Percentiles rank a stretch among this genome's conserved stretches.
phyloP scores from a whole-genome alignment of 1,284 basidiomycete genomes.

The Coriolopsis trogii region DNA sequence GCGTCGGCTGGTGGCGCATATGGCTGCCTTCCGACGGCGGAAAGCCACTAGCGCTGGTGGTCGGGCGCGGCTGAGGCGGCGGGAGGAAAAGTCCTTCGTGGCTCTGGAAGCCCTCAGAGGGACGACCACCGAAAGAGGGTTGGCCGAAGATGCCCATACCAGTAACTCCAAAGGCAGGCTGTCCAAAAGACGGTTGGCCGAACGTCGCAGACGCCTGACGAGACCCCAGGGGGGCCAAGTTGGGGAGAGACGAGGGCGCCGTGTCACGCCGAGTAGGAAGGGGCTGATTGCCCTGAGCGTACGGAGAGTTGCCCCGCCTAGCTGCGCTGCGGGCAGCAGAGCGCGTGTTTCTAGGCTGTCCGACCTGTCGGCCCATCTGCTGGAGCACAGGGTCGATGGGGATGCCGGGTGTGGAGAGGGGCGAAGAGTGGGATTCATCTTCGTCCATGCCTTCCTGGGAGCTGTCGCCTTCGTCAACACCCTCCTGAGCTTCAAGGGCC shows the following conservation, averaged over 20 bases:
- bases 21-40: not conserved
- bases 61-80: conserved; percentile 1
- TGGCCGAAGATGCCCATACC: conserved; percentile 16
- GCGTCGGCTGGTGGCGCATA: not conserved
- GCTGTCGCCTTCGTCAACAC: conserved; percentile 7
- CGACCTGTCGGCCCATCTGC: conserved; percentile 37
- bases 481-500: not conserved
- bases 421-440: conserved; percentile 14
- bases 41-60: not conserved
- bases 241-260: conserved; percentile 3
- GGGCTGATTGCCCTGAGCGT: conserved; percentile 5
- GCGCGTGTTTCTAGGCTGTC: conserved; percentile 31
- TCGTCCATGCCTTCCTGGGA: conserved; percentile 15
- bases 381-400: conserved; percentile 40
- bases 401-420: conserved; percentile 28
- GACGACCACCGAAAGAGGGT: conserved; percentile 4
- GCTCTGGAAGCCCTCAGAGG: too few species aligned
- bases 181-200: conserved; percentile 14
- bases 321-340: conserved; percentile 12
- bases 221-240: not conserved
- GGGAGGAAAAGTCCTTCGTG: conserved; percentile 12
- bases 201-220: conserved; percentile 6
- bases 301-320: conserved; percentile 23
- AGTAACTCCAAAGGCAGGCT: conserved; percentile 13
- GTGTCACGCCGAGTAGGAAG: not conserved